Evolutionary conservation across 192 early-diverging fungal genomes (phyloP).

Genomic region (Gamsiella multidivaricata): DNA sequence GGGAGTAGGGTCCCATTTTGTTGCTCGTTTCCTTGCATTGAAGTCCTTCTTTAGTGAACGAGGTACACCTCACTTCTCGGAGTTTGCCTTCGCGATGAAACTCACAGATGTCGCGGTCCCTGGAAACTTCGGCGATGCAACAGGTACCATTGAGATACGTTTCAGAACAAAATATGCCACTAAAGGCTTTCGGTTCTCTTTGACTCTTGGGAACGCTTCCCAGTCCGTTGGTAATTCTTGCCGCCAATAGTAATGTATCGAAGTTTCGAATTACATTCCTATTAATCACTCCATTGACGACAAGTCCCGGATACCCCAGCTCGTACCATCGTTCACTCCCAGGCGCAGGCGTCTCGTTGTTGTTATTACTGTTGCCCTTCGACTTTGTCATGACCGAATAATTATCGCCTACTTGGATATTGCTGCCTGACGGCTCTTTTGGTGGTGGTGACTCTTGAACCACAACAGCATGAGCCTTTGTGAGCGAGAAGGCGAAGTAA

Average conservation of each 20-base stretch:
- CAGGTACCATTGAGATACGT: conserved; percentile 21
- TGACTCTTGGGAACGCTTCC: conserved; percentile 17
- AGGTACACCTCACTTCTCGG: conserved; percentile 20
- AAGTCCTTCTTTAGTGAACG: conserved; percentile 27
- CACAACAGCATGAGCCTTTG: conserved; percentile 11
- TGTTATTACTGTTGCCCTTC: conserved; percentile 14
- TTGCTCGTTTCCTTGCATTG: conserved; percentile 6
- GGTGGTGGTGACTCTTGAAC: conserved; percentile 16
- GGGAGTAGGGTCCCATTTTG: conserved; percentile 18
- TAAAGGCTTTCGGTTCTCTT: conserved; percentile 25
- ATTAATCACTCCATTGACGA: conserved; percentile 14
- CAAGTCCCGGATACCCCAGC: conserved; percentile 12
- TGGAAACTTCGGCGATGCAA: conserved; percentile 29
- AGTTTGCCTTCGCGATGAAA: conserved; percentile 25
- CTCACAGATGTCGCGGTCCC: conserved; percentile 19
- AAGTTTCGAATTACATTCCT: conserved; percentile 11
- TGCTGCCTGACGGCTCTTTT: conserved; percentile 19
- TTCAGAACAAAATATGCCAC: conserved; percentile 18
- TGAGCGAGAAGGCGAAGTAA: conserved; percentile 12
- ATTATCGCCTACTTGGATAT: conserved; percentile 20
- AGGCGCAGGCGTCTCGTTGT: conserved; percentile 16
- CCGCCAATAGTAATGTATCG: not conserved
- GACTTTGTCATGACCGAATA: conserved; percentile 12
- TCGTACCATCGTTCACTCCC: conserved; percentile 17
- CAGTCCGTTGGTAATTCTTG: conserved; percentile 13